phyloP scores from a whole-genome alignment of 768 basidiomycete species.

The Cantharellus anzutake region DNA sequence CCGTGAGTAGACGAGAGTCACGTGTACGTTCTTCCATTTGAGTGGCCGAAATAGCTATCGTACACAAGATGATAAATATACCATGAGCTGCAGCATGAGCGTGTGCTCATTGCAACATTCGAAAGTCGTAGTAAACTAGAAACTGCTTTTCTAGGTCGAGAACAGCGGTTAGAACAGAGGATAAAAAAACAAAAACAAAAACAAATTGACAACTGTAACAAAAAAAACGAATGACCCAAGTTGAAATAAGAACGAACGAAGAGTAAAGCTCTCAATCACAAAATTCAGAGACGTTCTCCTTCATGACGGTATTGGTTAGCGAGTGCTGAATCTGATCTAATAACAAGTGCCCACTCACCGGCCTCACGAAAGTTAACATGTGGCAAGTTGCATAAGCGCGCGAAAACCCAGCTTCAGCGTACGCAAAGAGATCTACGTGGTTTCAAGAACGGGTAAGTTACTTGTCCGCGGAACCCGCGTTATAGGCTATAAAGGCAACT shows the following conservation, averaged over 20 bases:
- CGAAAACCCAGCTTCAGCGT: not conserved
- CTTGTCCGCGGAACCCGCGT: not conserved
- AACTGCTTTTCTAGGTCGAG: no score
- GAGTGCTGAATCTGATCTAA: no score
- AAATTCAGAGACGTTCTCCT: not conserved
- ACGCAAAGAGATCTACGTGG: not conserved
- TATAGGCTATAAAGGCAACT: not conserved
- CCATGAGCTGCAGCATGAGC: no score
- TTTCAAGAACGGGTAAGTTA: not conserved
- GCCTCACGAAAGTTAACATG: not conserved
- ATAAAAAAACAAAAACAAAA: not conserved
- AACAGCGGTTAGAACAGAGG: no score
- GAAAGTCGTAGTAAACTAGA: no score
- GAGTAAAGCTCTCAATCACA: not conserved
- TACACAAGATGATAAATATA: no score
- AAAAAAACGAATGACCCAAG: not conserved
- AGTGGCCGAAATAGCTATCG: no score
- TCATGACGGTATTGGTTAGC: no score
- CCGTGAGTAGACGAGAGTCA: no score
- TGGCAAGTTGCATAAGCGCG: not conserved
- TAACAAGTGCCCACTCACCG: not conserved
- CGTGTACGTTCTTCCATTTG: no score
- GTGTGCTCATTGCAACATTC: no score
- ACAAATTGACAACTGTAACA: not conserved
- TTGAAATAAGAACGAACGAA: not conserved